These are phyloP conservation scores for Calamus simplicifolius DNA, from an alignment of 176 grass and related monocot genomes.

Conservation along the genomic window DNA sequence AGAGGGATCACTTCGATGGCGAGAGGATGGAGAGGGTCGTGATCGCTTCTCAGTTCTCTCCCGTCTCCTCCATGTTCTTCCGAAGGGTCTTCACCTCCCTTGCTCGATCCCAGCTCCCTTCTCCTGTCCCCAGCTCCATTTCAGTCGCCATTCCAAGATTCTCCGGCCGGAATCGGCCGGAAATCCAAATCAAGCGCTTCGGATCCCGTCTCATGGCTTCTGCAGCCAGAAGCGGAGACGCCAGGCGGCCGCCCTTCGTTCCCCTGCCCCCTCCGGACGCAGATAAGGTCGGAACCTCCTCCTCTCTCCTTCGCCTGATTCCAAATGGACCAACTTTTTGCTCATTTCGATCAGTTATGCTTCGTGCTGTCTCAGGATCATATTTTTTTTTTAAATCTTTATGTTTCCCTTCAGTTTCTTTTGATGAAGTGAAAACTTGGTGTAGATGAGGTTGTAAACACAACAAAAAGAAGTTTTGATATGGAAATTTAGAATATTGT, in stretches of 20 bases:
- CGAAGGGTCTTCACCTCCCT: conserved; percentile 41
- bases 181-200: neutral
- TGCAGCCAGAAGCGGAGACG: neutral
- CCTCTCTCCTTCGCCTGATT: neutral
- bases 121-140: conserved; percentile 20
- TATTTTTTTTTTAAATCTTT: too few relatives aligned
- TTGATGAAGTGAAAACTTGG: too few relatives aligned
- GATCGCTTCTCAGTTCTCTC: too few relatives aligned
- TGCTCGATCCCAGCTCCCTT: conserved; percentile 18
- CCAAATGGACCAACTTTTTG: too few relatives aligned
- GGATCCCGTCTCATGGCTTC: neutral
- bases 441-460: too few relatives aligned
- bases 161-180: neutral
- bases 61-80: conserved; percentile 42
- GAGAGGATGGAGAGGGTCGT: too few relatives aligned
- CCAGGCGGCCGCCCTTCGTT: neutral
- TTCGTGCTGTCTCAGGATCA: too few relatives aligned
- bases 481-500: too few relatives aligned
- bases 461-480: too few relatives aligned
- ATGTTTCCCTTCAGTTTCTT: too few relatives aligned
- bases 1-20: too few relatives aligned
- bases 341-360: too few relatives aligned
- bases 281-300: conserved; percentile 14
- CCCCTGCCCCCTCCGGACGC: conserved; percentile 6
- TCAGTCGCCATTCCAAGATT: neutral